Conservation (phyloP, 2,329 filamentous ascomycete genomes). For the Dactylellina parvicollis region DNA sequence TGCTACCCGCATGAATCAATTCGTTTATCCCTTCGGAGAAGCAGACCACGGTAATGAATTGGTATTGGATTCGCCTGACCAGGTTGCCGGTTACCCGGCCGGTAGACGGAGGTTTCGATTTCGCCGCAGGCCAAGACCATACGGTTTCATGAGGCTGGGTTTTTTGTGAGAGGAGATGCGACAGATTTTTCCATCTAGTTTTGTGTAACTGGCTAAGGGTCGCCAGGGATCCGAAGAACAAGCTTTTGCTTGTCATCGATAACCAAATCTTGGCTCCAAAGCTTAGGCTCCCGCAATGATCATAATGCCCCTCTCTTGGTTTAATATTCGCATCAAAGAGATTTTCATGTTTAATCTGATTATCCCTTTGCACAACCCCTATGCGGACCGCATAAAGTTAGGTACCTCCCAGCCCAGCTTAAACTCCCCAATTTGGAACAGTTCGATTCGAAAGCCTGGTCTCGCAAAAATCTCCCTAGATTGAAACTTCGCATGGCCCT, state of each 20-base stretch:
- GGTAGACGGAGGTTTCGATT: background rate
- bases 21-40: background rate
- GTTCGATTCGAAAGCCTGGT: constrained; percentile 28
- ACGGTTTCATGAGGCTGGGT: constrained; percentile 11
- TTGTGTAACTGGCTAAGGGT: constrained; percentile 1
- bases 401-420: background rate
- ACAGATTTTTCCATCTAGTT: background rate
- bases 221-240: constrained; percentile 9
- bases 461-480: constrained; percentile 22
- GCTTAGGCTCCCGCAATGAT: constrained; percentile 15
- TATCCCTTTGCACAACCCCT: background rate
- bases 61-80: background rate
- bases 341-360: constrained; percentile 1
- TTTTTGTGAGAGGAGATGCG: background rate
- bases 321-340: background rate
- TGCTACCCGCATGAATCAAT: background rate
- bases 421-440: constrained; percentile 17
- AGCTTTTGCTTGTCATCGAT: constrained; percentile 34
- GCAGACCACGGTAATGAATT: background rate
- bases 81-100: constrained; percentile 23
- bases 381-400: constrained; percentile 19
- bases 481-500: constrained; percentile 16
- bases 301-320: background rate
- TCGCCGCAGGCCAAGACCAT: constrained; percentile 20
- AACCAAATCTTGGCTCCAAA: constrained; percentile 9